Percentiles rank a stretch among this genome's conserved stretches.
These are phyloP conservation scores for Yarrowia yakushimensis DNA, from an alignment of 805 yeast species.

Conservation along the genomic window DNA sequence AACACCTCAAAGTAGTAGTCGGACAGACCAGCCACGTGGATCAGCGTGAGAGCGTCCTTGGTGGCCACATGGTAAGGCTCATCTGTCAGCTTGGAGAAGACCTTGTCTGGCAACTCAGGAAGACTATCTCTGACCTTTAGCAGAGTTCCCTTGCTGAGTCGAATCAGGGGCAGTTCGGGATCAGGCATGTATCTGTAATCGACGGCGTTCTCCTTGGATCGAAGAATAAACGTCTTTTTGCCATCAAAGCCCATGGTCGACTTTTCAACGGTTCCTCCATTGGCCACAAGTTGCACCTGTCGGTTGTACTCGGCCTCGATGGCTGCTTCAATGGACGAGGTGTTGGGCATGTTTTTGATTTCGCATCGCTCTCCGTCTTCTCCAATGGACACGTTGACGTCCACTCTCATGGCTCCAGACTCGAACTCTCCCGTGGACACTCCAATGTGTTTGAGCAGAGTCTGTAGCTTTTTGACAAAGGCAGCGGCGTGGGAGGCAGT, in stretches of 20 bases:
- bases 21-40: conserved; percentile 50
- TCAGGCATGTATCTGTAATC: conserved; percentile 96
- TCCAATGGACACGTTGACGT: conserved; percentile 83
- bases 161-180: conserved; percentile 70
- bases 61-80: conserved; percentile 55
- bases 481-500: conserved; percentile 64
- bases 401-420: conserved; percentile 92
- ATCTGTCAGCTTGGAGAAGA: conserved; percentile 45
- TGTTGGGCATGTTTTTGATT: conserved; percentile 82
- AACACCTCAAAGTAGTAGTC: conserved; percentile 52
- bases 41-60: conserved; percentile 71
- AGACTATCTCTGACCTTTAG: conserved; percentile 40
- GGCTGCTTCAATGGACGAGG: conserved; percentile 75
- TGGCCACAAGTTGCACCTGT: conserved; percentile 52
- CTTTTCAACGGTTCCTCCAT: conserved; percentile 39
- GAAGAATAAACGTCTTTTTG: conserved; percentile 54
- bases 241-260: conserved; percentile 97
- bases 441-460: conserved; percentile 60
- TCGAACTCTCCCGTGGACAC: conserved; percentile 90
- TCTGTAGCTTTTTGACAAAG: conserved; percentile 78
- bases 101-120: conserved; percentile 62
- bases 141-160: conserved; percentile 45
- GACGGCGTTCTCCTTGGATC: conserved; percentile 74
- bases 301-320: conserved; percentile 66
- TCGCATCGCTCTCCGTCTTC: conserved; percentile 69